These are phyloP conservation scores for Penicillium waksmanii DNA, from an alignment of 495 filamentous ascomycete species.

Conservation along the genomic window DNA sequence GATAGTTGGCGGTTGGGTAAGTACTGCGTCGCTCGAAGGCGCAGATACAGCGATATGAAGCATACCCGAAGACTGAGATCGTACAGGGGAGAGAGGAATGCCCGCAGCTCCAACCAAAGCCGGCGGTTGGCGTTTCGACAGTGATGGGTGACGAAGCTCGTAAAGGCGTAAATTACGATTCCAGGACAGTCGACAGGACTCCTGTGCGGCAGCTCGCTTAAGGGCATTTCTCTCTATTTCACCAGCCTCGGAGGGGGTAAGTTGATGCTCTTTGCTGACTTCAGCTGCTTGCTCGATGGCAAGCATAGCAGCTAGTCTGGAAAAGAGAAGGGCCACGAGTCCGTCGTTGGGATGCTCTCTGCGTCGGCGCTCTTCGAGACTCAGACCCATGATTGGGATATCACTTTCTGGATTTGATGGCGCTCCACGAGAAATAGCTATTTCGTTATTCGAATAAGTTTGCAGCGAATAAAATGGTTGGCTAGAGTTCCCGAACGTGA, in stretches of 20 bases:
- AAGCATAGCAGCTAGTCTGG: conserved; percentile 68
- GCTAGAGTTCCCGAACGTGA: conserved; percentile 42
- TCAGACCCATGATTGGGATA: conserved; percentile 59
- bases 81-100: conserved; percentile 64
- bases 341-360: conserved; percentile 66
- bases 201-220: conserved; percentile 66
- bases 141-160: conserved; percentile 71
- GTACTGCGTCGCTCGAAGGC: conserved; percentile 30
- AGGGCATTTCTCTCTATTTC: conserved; percentile 60
- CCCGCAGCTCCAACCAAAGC: conserved; percentile 57
- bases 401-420: conserved; percentile 41
- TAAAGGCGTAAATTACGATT: conserved; percentile 63
- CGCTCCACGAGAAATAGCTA: conserved; percentile 43
- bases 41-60: conserved; percentile 48
- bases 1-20: conserved; percentile 43
- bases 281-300: conserved; percentile 65
- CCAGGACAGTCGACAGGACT: conserved; percentile 74
- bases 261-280: conserved; percentile 41
- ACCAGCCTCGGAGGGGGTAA: conserved; percentile 47
- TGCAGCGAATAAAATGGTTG: conserved; percentile 52
- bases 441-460: conserved; percentile 44
- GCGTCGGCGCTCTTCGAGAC: conserved; percentile 59
- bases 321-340: conserved; percentile 74
- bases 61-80: conserved; percentile 36
- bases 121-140: conserved; percentile 57